Base-by-base conservation (phyloP, 225 moss, liverwort and hornwort genomes). In the Pseudisothecium myosuroides region DNA sequence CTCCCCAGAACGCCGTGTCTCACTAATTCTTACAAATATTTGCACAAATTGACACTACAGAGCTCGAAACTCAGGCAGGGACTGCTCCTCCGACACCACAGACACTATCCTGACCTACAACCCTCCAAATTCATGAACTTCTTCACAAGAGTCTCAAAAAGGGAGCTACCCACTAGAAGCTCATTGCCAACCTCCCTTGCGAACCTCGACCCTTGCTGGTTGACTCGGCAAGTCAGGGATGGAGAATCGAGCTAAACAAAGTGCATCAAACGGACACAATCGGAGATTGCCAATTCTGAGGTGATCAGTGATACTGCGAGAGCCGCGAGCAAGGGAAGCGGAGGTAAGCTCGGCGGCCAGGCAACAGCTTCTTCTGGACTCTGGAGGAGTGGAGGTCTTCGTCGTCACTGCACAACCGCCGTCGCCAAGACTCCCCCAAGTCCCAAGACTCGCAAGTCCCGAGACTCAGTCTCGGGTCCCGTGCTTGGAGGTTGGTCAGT, bases 251-350 rank as follows among this genome's bases (percentile, higher is more conserved):
- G 63, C 81, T 90, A 88, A 86, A 92, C 78, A 88, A 83, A 86
- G 90, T 43, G 86, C 49, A 62, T 80, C 83, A 66, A 92, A 92
- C 90, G 90, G 90, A 76, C 86, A 90, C 58, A 90, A 90, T 24
- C 26, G 22, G 3, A 31, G 67, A 43, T 71, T 83, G 72, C 88
- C 90, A 90, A 92, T 90, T 92, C 88, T 24, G 82, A 86, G 32
- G 21, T 69, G 90, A 76, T 73, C 45, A 19, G 60, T 19, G 60
- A 37, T 61, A 26, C 36, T 61, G 61, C 37, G 60, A 69, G 86
- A 37, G 55, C 45, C 86, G 65, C 45, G 85, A 19, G 87, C 88
- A 83, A 10, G 37, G 86, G 86, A 63, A 41, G 45, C 88, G 88
- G 90, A 58, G 36, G 17, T 43, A 8, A 45, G 79, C 92, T 92